Base-by-base conservation (phyloP, 345 rosid species). In the Salix brachista region DNA sequence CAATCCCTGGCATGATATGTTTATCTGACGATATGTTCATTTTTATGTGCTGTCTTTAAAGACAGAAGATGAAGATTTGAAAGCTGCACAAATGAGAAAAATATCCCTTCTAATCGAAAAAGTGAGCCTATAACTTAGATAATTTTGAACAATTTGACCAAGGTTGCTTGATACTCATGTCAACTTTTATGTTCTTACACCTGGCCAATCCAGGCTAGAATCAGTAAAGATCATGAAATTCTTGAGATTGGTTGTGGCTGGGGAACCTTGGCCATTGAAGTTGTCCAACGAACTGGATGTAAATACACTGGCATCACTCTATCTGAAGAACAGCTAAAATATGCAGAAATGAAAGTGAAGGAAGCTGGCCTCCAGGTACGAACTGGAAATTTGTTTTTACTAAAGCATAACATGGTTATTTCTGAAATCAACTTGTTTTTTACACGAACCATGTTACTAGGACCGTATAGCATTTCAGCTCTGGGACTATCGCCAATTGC, bases 171-270 rank as follows among this genome's bases (percentile, higher is more conserved):
- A 26, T 52, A 11, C 18, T 21, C 16, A 34, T 19, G 17, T 75
- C 8, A 25, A 56, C 7, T n/a, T 61, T 5, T 6, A 50, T 18
- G 66, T 23, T 30, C 48, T 46, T 30, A 5, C 18, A 10, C 50
- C 44, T 62, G 34, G 65, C 21, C 5, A 42, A 73, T 75, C 17
- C 42, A 90, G 97, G 91, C 93, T 12, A 85, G 90, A 80, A 82
- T 95, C 71, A 79, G 72, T 46, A 88, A 86, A 73, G 62, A 80
- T 6, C 91, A 93, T 67, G 91, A 90, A 80, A 84, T 95, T 82
- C 90, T 95, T 12, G 97, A 95, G 78, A 90, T 95, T 58, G 99
- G 99, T 36, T 89, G 89, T 32, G 99, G 99, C 28, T 95, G 99
- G 99, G 99, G 99, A 79, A 82, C 91, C 65, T 86, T 93, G 26